These are phyloP conservation scores for Quercus rubra DNA, from an alignment of 306 rosid genomes.

Conservation along the genomic window DNA sequence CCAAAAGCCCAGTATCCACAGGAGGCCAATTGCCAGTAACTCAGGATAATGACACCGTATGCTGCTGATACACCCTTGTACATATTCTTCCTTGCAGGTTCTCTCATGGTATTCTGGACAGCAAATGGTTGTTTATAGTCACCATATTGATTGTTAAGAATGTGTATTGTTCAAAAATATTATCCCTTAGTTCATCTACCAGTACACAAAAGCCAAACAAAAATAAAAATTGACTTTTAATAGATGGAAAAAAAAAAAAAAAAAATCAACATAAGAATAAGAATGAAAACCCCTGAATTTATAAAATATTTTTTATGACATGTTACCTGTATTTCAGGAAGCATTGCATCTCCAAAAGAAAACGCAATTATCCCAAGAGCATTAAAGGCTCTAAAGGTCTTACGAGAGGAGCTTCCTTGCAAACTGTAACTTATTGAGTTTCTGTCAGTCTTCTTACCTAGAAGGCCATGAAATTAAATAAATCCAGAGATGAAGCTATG, in stretches of 20 bases:
- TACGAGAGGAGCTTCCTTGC: constrained; percentile 56
- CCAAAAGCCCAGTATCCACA: constrained; percentile 78
- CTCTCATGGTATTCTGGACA: constrained; percentile 59
- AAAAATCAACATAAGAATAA: not conserved
- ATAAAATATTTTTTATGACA: not conserved
- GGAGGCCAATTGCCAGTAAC: constrained; percentile 65
- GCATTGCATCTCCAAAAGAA: constrained; percentile 86
- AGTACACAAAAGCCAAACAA: not conserved
- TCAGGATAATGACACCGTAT: constrained; percentile 52
- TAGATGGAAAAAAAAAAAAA: not conserved
- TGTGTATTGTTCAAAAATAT: not conserved
- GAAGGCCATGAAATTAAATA: constrained; percentile 4
- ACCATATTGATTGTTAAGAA: constrained; percentile 2
- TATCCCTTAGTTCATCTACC: not conserved
- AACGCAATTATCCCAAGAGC: constrained; percentile 72
- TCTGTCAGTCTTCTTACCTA: constrained; percentile 68
- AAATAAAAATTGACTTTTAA: not conserved
- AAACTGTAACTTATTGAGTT: constrained; percentile 44
- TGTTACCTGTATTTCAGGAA: constrained; percentile 73
- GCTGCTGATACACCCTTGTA: constrained; percentile 69
- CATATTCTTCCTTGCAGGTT: constrained; percentile 70
- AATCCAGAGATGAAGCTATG: not conserved
- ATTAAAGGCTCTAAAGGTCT: constrained; percentile 59
- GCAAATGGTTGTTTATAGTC: not conserved
- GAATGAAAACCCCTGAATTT: not conserved